Conservation (phyloP, 345 rosid species). For the Eucalyptus fibrosa region DNA sequence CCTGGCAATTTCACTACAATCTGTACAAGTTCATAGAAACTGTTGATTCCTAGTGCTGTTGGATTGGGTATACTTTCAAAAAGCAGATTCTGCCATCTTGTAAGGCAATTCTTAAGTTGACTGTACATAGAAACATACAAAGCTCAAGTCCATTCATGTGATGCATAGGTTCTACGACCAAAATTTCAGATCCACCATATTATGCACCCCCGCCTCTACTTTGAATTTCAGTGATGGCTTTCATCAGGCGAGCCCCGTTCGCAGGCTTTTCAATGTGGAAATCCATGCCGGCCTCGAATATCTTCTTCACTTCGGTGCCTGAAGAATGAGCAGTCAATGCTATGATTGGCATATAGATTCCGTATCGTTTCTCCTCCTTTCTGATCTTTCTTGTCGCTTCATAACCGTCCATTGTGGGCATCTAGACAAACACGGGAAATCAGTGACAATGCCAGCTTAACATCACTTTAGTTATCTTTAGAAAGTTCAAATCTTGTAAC, state of each 20-base stretch:
- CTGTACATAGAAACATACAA: not conserved
- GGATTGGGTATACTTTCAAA: not conserved
- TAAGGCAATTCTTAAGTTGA: not conserved
- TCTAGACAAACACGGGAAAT: constrained; percentile 13
- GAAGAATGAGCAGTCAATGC: constrained; percentile 50
- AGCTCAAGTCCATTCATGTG: not conserved
- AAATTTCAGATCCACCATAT: not conserved
- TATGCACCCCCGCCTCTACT: not conserved
- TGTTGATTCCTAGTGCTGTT: not conserved
- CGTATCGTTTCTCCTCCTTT: constrained; percentile 28
- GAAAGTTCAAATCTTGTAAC: not conserved
- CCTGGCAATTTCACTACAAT: not conserved
- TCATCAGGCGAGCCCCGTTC: constrained; percentile 4
- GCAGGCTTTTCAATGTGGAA: constrained; percentile 30
- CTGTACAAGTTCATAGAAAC: not conserved
- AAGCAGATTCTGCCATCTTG: not conserved
- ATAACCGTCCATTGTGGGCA: constrained; percentile 66
- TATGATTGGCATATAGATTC: constrained; percentile 52
- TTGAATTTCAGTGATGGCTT: constrained; percentile 4
- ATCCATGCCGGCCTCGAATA: constrained; percentile 53
- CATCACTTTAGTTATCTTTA: not conserved
- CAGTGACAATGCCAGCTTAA: not conserved
- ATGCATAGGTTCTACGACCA: not conserved
- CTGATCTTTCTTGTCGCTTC: constrained; percentile 57
- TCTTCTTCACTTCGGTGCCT: constrained; percentile 17